Evolutionary conservation across 192 early-diverging fungal species (phyloP), one percentile per base, ranked within the genome.

Genomic region (Helicostylum pulchrum): DNA sequence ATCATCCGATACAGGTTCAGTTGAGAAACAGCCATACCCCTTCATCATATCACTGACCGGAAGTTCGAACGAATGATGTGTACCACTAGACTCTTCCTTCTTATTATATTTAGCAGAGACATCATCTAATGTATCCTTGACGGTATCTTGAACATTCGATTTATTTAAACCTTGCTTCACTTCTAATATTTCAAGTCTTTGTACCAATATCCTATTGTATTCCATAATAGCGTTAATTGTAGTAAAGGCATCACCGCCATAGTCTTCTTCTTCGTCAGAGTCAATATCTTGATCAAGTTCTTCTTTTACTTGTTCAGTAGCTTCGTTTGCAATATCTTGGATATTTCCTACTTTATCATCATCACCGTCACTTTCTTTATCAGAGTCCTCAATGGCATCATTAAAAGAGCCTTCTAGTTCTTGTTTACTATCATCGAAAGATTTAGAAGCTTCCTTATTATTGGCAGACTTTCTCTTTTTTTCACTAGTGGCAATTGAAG

Each of bases 211-310:
- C 4, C 54, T 30, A 17, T 56, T 56, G 34, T 56, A 56, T 10
- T 30, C 54, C 31, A 56, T 56, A 10, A 56, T 56, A 36, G 54
- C 54, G 32, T 56, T 20, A 32, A 56, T 56, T 36, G 54, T 56
- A 39, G 54, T 56, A 4, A 20, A 3, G 0, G 54, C 54, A 56
- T 56, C 32, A n/a, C 2, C 4, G 3, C 32, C 32, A 10, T 19
- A 56, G 6, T 15, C 30, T 17, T 54, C 26, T 3, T 14, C 26
- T 39, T 56, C 54, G 9, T 17, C 54, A 34, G 14, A 32, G 32
- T 6, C 34, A 56, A 17, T 0, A 2, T 15, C 3, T 56, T 56
- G 54, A 36, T 19, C 7, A 39, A 17, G n/a, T 34, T 7, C 9
- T 17, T 4, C 34, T 39, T 36, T n/a, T n/a, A 34, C 10, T 2